Evolutionary conservation across 768 basidiomycete genomes (phyloP).

Genomic region (Collybia sordida): DNA sequence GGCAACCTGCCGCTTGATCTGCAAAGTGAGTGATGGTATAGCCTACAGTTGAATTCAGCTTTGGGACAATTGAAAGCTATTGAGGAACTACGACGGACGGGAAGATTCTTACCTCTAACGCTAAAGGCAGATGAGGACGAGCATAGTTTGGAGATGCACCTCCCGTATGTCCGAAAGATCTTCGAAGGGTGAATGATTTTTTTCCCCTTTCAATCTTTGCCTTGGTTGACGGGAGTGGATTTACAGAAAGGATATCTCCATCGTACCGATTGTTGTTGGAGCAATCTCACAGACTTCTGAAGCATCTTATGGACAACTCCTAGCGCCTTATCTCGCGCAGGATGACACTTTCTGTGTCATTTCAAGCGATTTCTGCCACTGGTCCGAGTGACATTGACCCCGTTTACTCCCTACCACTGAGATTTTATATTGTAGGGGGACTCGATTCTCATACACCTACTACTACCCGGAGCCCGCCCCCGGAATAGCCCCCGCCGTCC

Average conservation of each 20-base stretch:
- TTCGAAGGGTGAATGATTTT: slow-evolving; percentile 65
- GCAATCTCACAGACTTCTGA: slow-evolving; percentile 64
- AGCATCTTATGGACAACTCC: slow-evolving; percentile 58
- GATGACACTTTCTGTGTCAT: slow-evolving; percentile 86
- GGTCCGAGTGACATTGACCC: slow-evolving; percentile 46
- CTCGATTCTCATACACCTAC: slow-evolving; percentile 82
- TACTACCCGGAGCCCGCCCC: slow-evolving; percentile 73
- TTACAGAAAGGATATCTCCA: slow-evolving; percentile 65
- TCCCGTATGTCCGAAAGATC: slow-evolving; percentile 85
- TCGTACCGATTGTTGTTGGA: slow-evolving; percentile 93
- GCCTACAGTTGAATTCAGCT: neutral
- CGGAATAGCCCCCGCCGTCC: slow-evolving; percentile 41
- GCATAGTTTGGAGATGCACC: slow-evolving; percentile 97
- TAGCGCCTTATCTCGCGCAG: slow-evolving; percentile 79
- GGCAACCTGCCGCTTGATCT: slow-evolving; percentile 79
- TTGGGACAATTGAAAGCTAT: slow-evolving; percentile 48
- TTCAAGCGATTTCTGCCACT: slow-evolving; percentile 98
- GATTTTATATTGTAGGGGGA: slow-evolving; percentile 54
- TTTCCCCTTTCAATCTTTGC: neutral
- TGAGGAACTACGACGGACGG: slow-evolving; percentile 59
- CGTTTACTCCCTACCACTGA: neutral
- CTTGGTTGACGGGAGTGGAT: neutral
- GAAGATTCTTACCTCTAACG: slow-evolving; percentile 70
- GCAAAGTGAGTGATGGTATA: slow-evolving; percentile 54
- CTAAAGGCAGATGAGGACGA: slow-evolving; percentile 82